Conservation (phyloP, 2,329 filamentous ascomycete species). For the Phialocephala sp. region DNA sequence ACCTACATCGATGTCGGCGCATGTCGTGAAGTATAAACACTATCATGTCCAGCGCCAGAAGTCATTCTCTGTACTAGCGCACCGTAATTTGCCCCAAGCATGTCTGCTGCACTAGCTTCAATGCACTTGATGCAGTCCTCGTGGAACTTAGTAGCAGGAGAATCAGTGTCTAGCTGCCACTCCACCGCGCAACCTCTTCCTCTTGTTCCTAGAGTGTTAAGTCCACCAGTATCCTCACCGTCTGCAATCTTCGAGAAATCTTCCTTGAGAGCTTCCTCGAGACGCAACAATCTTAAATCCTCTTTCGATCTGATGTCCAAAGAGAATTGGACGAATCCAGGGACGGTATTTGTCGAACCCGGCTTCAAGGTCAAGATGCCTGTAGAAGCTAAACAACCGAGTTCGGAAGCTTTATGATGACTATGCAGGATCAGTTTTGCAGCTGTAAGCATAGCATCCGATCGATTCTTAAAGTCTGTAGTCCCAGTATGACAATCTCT, state of each 20-base stretch:
- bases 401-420: constrained; percentile 64
- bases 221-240: constrained; percentile 57
- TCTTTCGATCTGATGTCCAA: constrained; percentile 69
- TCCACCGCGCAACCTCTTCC: constrained; percentile 58
- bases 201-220: constrained; percentile 50
- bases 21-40: constrained; percentile 62
- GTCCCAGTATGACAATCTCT: constrained; percentile 77
- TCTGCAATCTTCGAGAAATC: constrained; percentile 66
- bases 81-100: constrained; percentile 57
- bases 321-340: constrained; percentile 69
- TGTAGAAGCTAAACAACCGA: constrained; percentile 66
- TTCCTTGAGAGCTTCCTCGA: constrained; percentile 60
- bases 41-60: constrained; percentile 70
- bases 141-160: constrained; percentile 68
- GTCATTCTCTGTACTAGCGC: constrained; percentile 59
- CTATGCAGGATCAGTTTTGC: constrained; percentile 70
- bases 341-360: constrained; percentile 76
- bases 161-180: constrained; percentile 67
- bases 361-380: constrained; percentile 71
- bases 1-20: constrained; percentile 65
- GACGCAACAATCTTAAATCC: constrained; percentile 59
- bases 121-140: constrained; percentile 71
- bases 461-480: constrained; percentile 68
- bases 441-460: constrained; percentile 72
- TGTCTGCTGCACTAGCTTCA: constrained; percentile 59